Base-by-base conservation (phyloP, 2,329 filamentous ascomycete species). In the Penicillium expansum region DNA sequence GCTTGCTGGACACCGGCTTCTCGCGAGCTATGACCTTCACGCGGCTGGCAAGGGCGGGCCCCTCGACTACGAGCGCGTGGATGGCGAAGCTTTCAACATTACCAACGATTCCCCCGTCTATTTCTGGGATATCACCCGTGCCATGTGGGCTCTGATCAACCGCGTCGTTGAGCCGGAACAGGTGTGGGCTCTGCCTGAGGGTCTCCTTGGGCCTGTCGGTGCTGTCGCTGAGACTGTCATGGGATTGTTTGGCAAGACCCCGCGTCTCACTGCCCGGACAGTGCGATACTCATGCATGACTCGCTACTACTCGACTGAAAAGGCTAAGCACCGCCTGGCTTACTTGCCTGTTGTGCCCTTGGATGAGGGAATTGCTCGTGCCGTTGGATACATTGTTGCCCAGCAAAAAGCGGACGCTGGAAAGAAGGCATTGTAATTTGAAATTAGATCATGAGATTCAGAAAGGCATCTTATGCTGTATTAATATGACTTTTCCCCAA, bases 61-160 rank as follows among this genome's bases (percentile, higher is more conserved):
- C n/a, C 81, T 90, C 37, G 85, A 89, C 74, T 77, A 86, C 75
- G 88, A 91, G 77, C 82, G 82, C 57, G 86, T 92, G 48, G 90
- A 92, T 71, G 94, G 93, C 57, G 87, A 97, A 73, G 87, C 87
- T 49, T 93, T 97, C 79, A 86, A 96, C 77, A 85, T 97, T 69
- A 94, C 91, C 56, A 97, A 97, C 74, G 90, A 92, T 75, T 81
- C 86, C 65, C 93, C 93, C 5, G 81, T 95, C 20, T 93, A 93
- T 73, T 95, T 96, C 75, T 95, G 94, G 86, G 91, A 96, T 74
- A 89, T 95, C 71, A 85, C 89, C 57, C 83, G 90, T 39, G 85
- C 86, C 38, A 82, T 96, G 45, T 97, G 91, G 91, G 80, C 79
- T 9, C 63, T 78, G 27, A 76, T 77, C 27, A 76, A 72, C 37